Evolutionary conservation across 2,329 filamentous ascomycete species (phyloP), one percentile per base, ranked within the genome.

Genomic region (Fusarium buxicola): DNA sequence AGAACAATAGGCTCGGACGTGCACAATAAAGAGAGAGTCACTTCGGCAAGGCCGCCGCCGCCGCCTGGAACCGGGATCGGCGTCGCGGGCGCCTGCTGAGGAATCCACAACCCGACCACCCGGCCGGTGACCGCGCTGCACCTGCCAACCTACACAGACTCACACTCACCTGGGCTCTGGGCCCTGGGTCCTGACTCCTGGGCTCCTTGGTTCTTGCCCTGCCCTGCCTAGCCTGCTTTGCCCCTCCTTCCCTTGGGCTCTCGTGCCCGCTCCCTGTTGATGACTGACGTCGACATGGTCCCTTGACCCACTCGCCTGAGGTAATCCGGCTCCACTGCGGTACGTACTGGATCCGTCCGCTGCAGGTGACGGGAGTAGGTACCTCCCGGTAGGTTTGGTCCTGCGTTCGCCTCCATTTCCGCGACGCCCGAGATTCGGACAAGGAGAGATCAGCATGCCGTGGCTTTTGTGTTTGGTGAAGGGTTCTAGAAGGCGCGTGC

Each of bases 241-340:
- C 48, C 46, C 56, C 55, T 51, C 56, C 32, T 48, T 38, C 25
- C 11, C 8, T 21, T 21, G 35, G 36, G 36, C n/a, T 12, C 21
- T 61, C 38, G 49, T 64, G 40, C 49, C 45, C 46, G 16, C 39
- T 40, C 24, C 9, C 24, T 15, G 35, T 31, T 8, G 51, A 50
- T 52, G 40, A 43, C 59, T 66, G 63, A 66, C 63, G 44, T 66
- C 44, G 63, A 36, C 28, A n/a, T 63, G 46, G 58, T 63, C 58
- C 50, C 48, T 55, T 60, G 27, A 72, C 72, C 5, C 67, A 32
- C 34, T 27, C 55, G 43, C 35, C 5, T 24, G 28, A 16, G 15
- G 12, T 36, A 15, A 16, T 9, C 35, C 60, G 60, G 39, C 46
- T 48, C 49, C 57, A 49, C 56, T 44, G 56, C 55, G 36, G 46